A percentile compares a stretch with the other conserved stretches of the same genome.
Evolutionary conservation across 768 basidiomycete genomes (phyloP).

Genomic region (Rhizopogon vesiculosus): DNA sequence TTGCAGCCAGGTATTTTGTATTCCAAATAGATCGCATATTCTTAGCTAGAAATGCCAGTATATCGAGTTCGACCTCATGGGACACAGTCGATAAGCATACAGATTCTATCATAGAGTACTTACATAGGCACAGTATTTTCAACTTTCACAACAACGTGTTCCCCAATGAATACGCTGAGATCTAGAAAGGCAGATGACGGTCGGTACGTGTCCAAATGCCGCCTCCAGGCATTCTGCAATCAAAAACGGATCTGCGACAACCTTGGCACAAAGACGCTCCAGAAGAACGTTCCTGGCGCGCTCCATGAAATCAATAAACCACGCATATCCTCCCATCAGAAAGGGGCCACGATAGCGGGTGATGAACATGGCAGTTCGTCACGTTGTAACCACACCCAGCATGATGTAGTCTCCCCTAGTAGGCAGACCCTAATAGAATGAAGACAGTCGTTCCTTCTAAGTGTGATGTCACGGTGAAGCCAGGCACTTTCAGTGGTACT

Average conservation of each 20-base stretch:
- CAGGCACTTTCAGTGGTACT: slow-evolving; percentile 31
- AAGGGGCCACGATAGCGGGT: too few relatives aligned
- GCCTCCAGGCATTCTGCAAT: slow-evolving; percentile 26
- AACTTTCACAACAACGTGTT: slow-evolving; percentile 25
- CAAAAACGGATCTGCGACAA: slow-evolving; percentile 23
- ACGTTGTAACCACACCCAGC: too few relatives aligned
- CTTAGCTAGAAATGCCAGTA: slow-evolving; percentile 15
- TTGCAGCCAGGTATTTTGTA: background rate
- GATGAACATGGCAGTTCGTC: too few relatives aligned
- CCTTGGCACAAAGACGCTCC: slow-evolving; percentile 27
- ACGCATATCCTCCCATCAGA: slow-evolving; percentile 6
- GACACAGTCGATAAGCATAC: slow-evolving; percentile 3
- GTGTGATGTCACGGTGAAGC: slow-evolving; percentile 16
- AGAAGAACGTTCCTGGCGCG: slow-evolving; percentile 24
- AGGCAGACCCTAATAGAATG: too few relatives aligned
- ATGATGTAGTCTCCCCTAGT: too few relatives aligned
- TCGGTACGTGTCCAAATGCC: slow-evolving; percentile 21
- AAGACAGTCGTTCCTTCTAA: slow-evolving; percentile 2
- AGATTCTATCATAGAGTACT: background rate
- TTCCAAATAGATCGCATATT: background rate
- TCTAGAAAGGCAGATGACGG: slow-evolving; percentile 22
- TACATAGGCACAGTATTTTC: slow-evolving; percentile 14
- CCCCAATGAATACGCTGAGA: slow-evolving; percentile 25
- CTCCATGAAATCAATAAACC: slow-evolving; percentile 32
- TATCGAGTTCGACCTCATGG: slow-evolving; percentile 26